Conservation (phyloP, 192 early-diverging fungal species). For the Mortierella alpina region DNA sequence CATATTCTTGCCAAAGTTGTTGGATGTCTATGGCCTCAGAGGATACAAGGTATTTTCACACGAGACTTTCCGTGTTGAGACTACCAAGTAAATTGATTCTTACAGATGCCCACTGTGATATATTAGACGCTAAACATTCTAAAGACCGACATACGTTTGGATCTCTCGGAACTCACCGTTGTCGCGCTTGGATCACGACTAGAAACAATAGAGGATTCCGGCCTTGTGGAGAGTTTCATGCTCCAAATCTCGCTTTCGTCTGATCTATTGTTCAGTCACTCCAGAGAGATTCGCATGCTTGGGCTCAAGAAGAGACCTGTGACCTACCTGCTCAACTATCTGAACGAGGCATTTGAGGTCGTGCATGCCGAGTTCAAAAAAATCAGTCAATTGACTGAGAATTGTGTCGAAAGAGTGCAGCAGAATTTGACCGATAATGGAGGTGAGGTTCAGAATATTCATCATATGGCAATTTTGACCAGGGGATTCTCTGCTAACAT, state of each 20-base stretch:
- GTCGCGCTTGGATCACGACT: slow-evolving; percentile 7
- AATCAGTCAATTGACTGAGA: slow-evolving; percentile 14
- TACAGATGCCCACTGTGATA: not conserved
- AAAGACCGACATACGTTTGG: slow-evolving; percentile 11
- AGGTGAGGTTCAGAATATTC: not conserved
- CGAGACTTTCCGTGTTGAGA: not conserved
- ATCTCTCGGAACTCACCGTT: slow-evolving; percentile 28
- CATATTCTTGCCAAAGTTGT: slow-evolving; percentile 10
- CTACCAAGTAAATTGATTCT: not conserved
- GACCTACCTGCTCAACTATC: slow-evolving; percentile 16
- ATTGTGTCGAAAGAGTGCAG: slow-evolving; percentile 25
- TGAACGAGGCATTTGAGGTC: slow-evolving; percentile 17
- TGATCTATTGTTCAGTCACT: slow-evolving; percentile 5
- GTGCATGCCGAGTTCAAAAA: slow-evolving; percentile 29
- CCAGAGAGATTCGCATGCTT: slow-evolving; percentile 23
- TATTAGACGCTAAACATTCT: slow-evolving; percentile 11
- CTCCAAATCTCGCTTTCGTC: slow-evolving; percentile 22
- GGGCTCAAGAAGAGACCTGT: slow-evolving; percentile 26
- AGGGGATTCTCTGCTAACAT: not conserved
- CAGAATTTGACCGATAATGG: slow-evolving; percentile 17
- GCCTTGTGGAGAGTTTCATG: not conserved
- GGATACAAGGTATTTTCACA: not conserved
- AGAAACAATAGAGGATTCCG: not conserved
- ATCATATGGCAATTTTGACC: not conserved
- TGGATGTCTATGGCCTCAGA: slow-evolving; percentile 1